These are phyloP conservation scores for Ganoderma lingzhi DNA, from an alignment of 1,284 basidiomycete species.

Conservation along the genomic window DNA sequence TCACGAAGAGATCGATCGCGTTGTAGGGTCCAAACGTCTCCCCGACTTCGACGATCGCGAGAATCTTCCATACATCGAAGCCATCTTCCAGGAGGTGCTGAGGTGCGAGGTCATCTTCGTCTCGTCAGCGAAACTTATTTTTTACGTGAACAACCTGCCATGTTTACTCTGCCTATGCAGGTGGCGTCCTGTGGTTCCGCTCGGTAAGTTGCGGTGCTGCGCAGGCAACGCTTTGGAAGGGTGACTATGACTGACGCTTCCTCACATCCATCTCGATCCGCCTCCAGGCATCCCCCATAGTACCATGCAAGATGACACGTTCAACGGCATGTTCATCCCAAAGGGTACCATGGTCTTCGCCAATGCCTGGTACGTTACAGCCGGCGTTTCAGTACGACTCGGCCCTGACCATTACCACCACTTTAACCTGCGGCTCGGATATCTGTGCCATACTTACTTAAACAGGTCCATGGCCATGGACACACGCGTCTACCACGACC, in stretches of 20 bases:
- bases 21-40: constrained; percentile 42
- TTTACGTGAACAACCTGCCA: constrained; percentile 7
- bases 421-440: background rate
- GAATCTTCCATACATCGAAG: constrained; percentile 45
- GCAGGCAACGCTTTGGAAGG: background rate
- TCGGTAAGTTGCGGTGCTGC: constrained; percentile 23
- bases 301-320: constrained; percentile 35
- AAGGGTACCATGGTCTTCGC: constrained; percentile 36
- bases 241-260: background rate
- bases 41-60: constrained; percentile 42
- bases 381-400: background rate
- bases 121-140: background rate
- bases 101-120: constrained; percentile 15
- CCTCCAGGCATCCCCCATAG: constrained; percentile 35
- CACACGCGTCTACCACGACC: constrained; percentile 32
- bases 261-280: background rate
- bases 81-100: constrained; percentile 36
- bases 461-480: constrained; percentile 34
- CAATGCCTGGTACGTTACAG: constrained; percentile 32
- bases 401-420: background rate
- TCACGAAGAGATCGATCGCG: constrained; percentile 45
- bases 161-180: constrained; percentile 12
- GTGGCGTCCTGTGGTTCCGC: constrained; percentile 33
- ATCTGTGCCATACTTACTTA: background rate
- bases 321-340: constrained; percentile 37